These are phyloP conservation scores for Aureobasidium sp. DNA, from an alignment of 2,329 filamentous ascomycete species.

Conservation along the genomic window DNA sequence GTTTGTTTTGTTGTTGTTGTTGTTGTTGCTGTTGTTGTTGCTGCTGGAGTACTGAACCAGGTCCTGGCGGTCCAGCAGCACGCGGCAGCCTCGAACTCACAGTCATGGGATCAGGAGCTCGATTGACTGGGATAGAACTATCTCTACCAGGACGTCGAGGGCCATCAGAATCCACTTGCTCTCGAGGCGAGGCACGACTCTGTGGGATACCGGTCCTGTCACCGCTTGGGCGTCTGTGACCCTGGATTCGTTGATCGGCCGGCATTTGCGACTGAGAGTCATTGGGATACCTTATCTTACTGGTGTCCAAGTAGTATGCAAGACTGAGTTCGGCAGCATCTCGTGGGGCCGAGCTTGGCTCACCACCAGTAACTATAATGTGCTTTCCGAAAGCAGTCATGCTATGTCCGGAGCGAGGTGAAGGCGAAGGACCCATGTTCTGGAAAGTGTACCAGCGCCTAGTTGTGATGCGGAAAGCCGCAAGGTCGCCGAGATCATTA, in stretches of 20 bases:
- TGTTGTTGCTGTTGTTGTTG: slow-evolving; percentile 28
- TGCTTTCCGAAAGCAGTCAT: slow-evolving; percentile 95
- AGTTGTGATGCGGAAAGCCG: slow-evolving; percentile 73
- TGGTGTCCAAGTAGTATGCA: slow-evolving; percentile 87
- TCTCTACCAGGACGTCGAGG: slow-evolving; percentile 21
- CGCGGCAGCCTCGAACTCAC: slow-evolving; percentile 51
- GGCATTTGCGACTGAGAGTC: slow-evolving; percentile 41
- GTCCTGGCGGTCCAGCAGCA: slow-evolving; percentile 45
- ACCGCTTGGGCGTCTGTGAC: slow-evolving; percentile 25
- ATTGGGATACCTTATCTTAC: slow-evolving; percentile 85
- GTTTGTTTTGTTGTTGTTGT: slow-evolving; percentile 38
- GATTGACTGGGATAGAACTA: slow-evolving; percentile 22
- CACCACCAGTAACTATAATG: slow-evolving; percentile 84
- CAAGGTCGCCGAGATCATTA: slow-evolving; percentile 82
- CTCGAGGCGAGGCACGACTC: slow-evolving; percentile 19
- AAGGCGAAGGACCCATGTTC: slow-evolving; percentile 96
- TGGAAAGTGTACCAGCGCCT: slow-evolving; percentile 98
- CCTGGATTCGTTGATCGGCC: slow-evolving; percentile 25
- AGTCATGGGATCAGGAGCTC: slow-evolving; percentile 30
- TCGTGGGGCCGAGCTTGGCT: slow-evolving; percentile 79
- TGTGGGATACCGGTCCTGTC: slow-evolving; percentile 21
- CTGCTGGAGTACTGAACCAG: slow-evolving; percentile 52
- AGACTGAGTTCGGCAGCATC: slow-evolving; percentile 78
- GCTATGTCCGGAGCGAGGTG: slow-evolving; percentile 86
- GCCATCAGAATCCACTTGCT: slow-evolving; percentile 21